Evolutionary conservation across 2,329 filamentous ascomycete species (phyloP), one percentile per base, ranked within the genome.

Genomic region (Delphinella strobiligena): DNA sequence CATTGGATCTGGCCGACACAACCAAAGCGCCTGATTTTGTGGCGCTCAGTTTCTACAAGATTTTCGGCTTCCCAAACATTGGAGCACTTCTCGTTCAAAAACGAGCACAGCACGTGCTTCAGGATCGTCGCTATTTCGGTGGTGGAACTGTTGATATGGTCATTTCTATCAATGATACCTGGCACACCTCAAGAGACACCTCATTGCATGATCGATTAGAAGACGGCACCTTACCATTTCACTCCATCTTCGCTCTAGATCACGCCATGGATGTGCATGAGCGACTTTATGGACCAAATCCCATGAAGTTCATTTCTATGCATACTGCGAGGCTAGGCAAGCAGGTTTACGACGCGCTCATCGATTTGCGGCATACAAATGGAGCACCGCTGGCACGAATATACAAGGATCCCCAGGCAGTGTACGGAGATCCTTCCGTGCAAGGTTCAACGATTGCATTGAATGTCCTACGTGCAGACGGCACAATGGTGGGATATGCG

Each of bases 131-230:
- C 45, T 98, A 93, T 52, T 98, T 98, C 61, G 89, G 89, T 4
- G 91, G 89, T 5, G 91, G 91, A 3, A 96, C 89, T 1, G 89
- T 95, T 1, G 87, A 94, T 51, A 82, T 89, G 71, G 86, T 95
- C 0, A 70, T 86, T 1, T 81, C 78, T 45, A 55, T 77, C n/a
- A 80, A 76, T 46, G 78, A 86, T 51, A 72, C 80, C 47, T 95
- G 88, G 84, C 85, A 95, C 64, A 81, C 78, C 1, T 71, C 74
- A 30, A 95, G 93, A 55, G 66, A 71, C 5, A 63, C 71, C 17
- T 74, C 73, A 19, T 63, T 93, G 2, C 89, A 96, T 54, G 82
- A 88, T 44, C 74, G 76, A 27, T 67, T 96, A 2, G 89, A 98
- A 58, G 89, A 98, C 56, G 91, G 89, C 1, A 95, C 89, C 0